Evolutionary conservation across 176 grass and related monocot genomes (phyloP).

Genomic region (Leersia perrieri): DNA sequence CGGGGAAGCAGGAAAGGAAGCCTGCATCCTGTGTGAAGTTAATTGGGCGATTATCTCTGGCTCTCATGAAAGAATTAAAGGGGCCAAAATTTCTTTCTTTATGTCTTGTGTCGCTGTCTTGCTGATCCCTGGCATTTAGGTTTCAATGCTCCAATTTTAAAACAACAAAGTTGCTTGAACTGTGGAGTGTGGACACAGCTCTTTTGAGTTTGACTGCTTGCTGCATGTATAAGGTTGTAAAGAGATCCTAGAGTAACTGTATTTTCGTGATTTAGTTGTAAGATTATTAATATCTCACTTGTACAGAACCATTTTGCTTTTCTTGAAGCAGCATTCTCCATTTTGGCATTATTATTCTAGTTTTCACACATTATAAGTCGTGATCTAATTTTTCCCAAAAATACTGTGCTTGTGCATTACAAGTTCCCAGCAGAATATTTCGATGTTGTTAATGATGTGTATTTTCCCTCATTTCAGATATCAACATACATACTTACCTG

Average conservation of each 20-base stretch:
- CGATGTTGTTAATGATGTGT: background rate
- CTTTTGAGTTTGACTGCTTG: background rate
- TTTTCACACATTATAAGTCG: background rate
- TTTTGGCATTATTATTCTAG: background rate
- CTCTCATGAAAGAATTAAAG: background rate
- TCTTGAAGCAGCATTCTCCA: background rate
- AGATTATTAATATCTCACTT: background rate
- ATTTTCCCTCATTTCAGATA: background rate
- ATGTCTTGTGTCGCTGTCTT: no score
- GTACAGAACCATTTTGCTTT: background rate
- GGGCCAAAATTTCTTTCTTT: background rate
- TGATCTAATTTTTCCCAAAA: background rate
- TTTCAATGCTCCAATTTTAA: background rate
- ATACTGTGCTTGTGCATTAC: background rate
- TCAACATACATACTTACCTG: background rate
- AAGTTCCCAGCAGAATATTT: conserved; percentile 10
- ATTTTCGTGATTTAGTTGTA: background rate
- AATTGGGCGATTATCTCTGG: background rate
- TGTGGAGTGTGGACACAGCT: background rate
- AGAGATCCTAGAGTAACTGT: background rate
- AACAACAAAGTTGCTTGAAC: background rate
- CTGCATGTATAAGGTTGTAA: background rate
- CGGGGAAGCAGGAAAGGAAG: background rate
- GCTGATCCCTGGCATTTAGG: background rate
- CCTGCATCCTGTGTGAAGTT: background rate